Percentiles rank a stretch among this genome's conserved stretches.
These are phyloP conservation scores for Aaosphaeria arxii DNA, from an alignment of 2,329 filamentous ascomycete species.

Conservation along the genomic window DNA sequence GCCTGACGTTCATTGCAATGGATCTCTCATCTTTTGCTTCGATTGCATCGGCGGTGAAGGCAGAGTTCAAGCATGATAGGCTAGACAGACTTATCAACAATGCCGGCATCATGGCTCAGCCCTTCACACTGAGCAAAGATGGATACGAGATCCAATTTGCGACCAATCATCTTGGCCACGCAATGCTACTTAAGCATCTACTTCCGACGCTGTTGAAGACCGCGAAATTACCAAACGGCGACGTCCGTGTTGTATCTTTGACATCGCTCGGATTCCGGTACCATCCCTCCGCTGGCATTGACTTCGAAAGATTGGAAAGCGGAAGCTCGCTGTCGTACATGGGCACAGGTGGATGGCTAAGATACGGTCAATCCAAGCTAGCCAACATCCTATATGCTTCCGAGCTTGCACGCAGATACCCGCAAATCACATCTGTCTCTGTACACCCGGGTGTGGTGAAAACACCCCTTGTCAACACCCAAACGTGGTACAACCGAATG, in stretches of 20 bases:
- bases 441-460: slow-evolving; percentile 47
- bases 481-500: slow-evolving; percentile 11
- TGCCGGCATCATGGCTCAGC: slow-evolving; percentile 38
- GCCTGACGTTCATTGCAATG: slow-evolving; percentile 30
- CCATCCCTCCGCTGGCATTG: slow-evolving; percentile 22
- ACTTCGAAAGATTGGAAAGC: slow-evolving; percentile 15
- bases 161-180: slow-evolving; percentile 48
- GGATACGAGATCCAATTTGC: slow-evolving; percentile 50
- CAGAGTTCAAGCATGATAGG: slow-evolving; percentile 22
- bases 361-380: slow-evolving; percentile 49
- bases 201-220: slow-evolving; percentile 40
- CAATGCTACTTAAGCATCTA: slow-evolving; percentile 41
- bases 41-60: slow-evolving; percentile 23
- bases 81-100: slow-evolving; percentile 45
- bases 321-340: slow-evolving; percentile 9
- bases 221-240: slow-evolving; percentile 26
- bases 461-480: slow-evolving; percentile 34
- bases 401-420: slow-evolving; percentile 41
- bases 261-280: slow-evolving; percentile 23
- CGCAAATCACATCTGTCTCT: slow-evolving; percentile 37
- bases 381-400: slow-evolving; percentile 45
- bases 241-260: slow-evolving; percentile 43
- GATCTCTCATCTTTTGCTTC: slow-evolving; percentile 36
- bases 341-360: slow-evolving; percentile 23
- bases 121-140: slow-evolving; percentile 35